Evolutionary conservation across 768 basidiomycete species (phyloP).

Genomic region (Russula virescens): DNA sequence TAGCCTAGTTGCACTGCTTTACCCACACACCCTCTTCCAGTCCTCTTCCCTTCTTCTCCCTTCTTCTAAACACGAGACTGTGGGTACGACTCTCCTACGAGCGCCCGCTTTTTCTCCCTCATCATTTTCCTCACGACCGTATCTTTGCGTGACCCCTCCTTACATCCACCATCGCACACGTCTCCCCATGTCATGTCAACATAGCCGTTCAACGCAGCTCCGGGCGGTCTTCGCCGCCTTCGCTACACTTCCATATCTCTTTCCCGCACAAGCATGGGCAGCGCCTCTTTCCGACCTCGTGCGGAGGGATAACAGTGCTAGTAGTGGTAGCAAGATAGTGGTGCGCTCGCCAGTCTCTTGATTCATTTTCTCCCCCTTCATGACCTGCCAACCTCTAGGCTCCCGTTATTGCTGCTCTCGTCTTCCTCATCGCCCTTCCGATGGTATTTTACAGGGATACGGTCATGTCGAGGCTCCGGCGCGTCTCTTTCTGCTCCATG

Average conservation of each 20-base stretch:
- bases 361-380: background rate
- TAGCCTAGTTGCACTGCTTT: no score
- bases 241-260: background rate
- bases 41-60: no score
- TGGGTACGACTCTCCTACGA: no score
- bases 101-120: background rate
- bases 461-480: background rate
- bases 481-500: background rate
- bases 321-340: background rate
- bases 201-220: background rate
- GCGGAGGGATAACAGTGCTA: background rate
- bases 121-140: background rate
- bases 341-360: background rate
- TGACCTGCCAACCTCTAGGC: constrained; percentile 9
- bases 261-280: constrained; percentile 4
- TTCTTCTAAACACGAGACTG: no score
- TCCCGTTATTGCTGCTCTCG: constrained; percentile 13
- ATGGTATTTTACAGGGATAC: constrained; percentile 4
- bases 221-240: background rate
- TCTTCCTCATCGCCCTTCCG: constrained; percentile 5
- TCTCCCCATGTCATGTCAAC: constrained; percentile 17
- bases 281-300: constrained; percentile 8
- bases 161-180: no score
- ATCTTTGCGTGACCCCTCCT: background rate
- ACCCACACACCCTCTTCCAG: no score